These are phyloP conservation scores for Penicillium fuscoglaucum DNA, from an alignment of 2,329 filamentous ascomycete genomes.

Conservation along the genomic window DNA sequence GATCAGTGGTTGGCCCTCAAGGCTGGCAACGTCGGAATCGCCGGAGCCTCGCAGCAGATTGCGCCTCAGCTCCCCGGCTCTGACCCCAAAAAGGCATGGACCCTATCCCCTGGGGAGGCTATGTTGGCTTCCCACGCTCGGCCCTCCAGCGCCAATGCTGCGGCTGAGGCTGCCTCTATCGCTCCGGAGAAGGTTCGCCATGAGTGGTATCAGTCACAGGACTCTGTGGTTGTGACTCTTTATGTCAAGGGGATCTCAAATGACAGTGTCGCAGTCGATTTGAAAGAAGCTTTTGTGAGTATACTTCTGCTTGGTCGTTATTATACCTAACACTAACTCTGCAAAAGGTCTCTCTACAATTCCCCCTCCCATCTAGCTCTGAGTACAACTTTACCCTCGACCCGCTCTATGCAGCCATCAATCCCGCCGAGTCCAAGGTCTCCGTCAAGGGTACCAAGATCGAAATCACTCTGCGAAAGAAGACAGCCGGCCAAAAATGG, in stretches of 20 bases:
- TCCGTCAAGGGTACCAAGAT: constrained; percentile 75
- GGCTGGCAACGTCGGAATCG: constrained; percentile 19
- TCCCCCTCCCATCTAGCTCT: constrained; percentile 55
- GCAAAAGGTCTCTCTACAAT: constrained; percentile 56
- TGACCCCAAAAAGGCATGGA: not conserved
- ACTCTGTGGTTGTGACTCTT: constrained; percentile 64
- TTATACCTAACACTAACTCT: not conserved
- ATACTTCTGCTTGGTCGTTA: not conserved
- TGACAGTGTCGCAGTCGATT: constrained; percentile 55
- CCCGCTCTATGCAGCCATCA: constrained; percentile 67
- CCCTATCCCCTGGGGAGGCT: not conserved
- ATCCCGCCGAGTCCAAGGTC: constrained; percentile 60
- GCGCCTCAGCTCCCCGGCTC: too few species aligned
- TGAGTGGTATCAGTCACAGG: constrained; percentile 67
- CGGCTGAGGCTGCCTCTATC: constrained; percentile 13
- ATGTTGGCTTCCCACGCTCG: not conserved
- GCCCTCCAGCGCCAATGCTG: not conserved
- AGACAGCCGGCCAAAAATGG: constrained; percentile 67
- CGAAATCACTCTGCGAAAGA: constrained; percentile 72
- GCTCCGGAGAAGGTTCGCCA: constrained; percentile 62
- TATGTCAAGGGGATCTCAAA: constrained; percentile 65
- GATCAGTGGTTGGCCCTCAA: constrained; percentile 36
- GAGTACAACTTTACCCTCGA: constrained; percentile 63
- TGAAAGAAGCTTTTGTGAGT: constrained; percentile 51
- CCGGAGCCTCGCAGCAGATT: not conserved